phyloP scores from a whole-genome alignment of 1,284 basidiomycete genomes.

The Irpex lacteus region DNA sequence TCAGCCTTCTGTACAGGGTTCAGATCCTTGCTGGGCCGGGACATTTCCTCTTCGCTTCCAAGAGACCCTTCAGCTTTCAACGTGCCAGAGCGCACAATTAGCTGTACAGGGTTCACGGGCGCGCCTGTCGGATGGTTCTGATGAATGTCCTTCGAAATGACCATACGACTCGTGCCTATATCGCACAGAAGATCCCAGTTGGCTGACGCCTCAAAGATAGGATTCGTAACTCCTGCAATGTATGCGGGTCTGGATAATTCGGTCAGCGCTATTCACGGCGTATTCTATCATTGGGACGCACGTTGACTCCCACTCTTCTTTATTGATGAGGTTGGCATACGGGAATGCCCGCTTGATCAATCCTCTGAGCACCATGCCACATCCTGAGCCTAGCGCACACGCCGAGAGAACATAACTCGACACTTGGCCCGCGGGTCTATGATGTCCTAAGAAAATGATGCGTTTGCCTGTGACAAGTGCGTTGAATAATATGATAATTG shows the following conservation, averaged over 20 bases:
- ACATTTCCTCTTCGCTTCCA: slow-evolving; percentile 62
- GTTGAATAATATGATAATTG: slow-evolving; percentile 93
- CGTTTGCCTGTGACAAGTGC: slow-evolving; percentile 92
- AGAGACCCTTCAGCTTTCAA: slow-evolving; percentile 59
- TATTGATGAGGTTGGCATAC: slow-evolving; percentile 86
- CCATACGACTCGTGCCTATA: slow-evolving; percentile 82
- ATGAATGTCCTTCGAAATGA: slow-evolving; percentile 82
- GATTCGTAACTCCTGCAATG: slow-evolving; percentile 96
- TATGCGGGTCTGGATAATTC: slow-evolving; percentile 66
- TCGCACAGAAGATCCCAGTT: slow-evolving; percentile 94
- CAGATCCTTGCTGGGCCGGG: slow-evolving; percentile 37
- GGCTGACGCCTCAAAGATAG: slow-evolving; percentile 85
- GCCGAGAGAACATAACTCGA: slow-evolving; percentile 91
- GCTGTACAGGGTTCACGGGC: slow-evolving; percentile 38
- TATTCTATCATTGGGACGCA: slow-evolving; percentile 38
- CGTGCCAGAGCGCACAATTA: slow-evolving; percentile 53
- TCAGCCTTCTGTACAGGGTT: slow-evolving; percentile 41
- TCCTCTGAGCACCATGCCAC: slow-evolving; percentile 80
- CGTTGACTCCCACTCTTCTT: slow-evolving; percentile 89
- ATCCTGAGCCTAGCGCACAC: slow-evolving; percentile 89
- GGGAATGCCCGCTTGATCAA: slow-evolving; percentile 91
- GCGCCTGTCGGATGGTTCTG: slow-evolving; percentile 47
- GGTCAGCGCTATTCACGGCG: background rate
- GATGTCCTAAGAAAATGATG: slow-evolving; percentile 91
- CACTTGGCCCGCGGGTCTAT: slow-evolving; percentile 82